Base-by-base conservation (phyloP, 495 filamentous ascomycete species). In the Penicillium alfredii region DNA sequence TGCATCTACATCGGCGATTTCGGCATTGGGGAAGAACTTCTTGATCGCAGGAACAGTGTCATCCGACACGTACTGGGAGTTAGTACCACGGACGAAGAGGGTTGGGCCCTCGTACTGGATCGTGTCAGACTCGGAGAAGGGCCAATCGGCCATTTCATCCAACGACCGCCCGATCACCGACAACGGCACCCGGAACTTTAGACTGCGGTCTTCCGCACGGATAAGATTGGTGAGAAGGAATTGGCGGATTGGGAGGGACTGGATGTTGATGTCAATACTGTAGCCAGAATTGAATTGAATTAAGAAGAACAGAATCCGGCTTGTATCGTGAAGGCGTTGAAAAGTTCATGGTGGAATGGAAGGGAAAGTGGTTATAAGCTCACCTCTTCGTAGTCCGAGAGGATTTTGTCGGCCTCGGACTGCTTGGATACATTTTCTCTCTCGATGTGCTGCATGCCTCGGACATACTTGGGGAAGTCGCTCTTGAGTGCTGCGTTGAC, bases 161-260 rank as follows among this genome's bases (percentile, higher is more conserved):
- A 89, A 60, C 0, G 76, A 65, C 10, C 55, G 38, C 0, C 68
- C 74, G 0, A 89, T 61, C 7, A 68, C 75, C 10, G 64, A 64
- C 15, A 86, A 53, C 0, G 82, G 82, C 3, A 84, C 76, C 6
- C 80, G 71, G 48, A 76, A 78, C 34, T 70, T 63, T 15, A 76
- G 55, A 11, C 61, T 58, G 3, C 59, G 38, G 13, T 66, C 53
- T 17, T 47, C 36, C 9, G 71, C 56, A 24, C 81, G 74, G 36
- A 82, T 55, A 8, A 96, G 69, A 54, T 96, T 97, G n/a, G 86
- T 88, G 3, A 98, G 73, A 12, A 98, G 76, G 62, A 97, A 98
- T 56, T 94, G 88, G 2, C 92, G 84, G 42, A 96, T 82, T 1
- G 74, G 64, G 2, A 89, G 60, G 19, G 81, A 77, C 73, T 82